phyloP scores from a whole-genome alignment of 2,329 filamentous ascomycete species.

The Cladophialophora bantiana region DNA sequence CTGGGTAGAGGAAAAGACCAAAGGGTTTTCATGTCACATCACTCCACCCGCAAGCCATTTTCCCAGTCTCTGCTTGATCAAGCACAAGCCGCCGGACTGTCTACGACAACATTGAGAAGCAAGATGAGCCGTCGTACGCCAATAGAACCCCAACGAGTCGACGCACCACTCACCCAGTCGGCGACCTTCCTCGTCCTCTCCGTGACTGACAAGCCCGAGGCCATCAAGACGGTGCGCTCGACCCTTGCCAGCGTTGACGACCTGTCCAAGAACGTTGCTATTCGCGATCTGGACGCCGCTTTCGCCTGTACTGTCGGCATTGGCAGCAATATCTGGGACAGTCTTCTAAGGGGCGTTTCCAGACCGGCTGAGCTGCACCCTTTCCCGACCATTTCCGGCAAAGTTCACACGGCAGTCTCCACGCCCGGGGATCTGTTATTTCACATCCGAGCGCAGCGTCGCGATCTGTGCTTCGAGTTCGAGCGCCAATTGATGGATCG shows the following conservation, averaged over 20 bases:
- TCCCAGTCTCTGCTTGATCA: slow-evolving; percentile 16
- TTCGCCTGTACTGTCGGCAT: slow-evolving; percentile 64
- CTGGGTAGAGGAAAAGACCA: neutral
- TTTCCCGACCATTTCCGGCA: slow-evolving; percentile 52
- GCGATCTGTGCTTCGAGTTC: slow-evolving; percentile 66
- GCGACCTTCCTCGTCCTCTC: slow-evolving; percentile 63
- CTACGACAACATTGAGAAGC: slow-evolving; percentile 2
- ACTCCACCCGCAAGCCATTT: slow-evolving; percentile 12
- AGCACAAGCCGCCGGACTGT: slow-evolving; percentile 16
- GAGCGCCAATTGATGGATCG: slow-evolving; percentile 61
- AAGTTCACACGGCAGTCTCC: slow-evolving; percentile 59
- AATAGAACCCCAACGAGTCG: slow-evolving; percentile 56
- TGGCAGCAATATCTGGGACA: slow-evolving; percentile 61
- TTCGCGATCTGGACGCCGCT: slow-evolving; percentile 55
- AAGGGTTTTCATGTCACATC: slow-evolving; percentile 2
- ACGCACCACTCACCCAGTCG: slow-evolving; percentile 59
- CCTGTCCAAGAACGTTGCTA: slow-evolving; percentile 61
- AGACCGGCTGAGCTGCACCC: slow-evolving; percentile 61
- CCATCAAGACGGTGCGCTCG: slow-evolving; percentile 54
- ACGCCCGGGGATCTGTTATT: slow-evolving; percentile 66
- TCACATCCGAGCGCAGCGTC: slow-evolving; percentile 64
- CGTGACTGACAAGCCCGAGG: slow-evolving; percentile 43
- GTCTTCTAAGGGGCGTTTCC: slow-evolving; percentile 51
- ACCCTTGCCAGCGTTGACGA: slow-evolving; percentile 54
- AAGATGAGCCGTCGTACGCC: slow-evolving; percentile 39